Conservation (phyloP, 2,329 filamentous ascomycete species). For the Botrytis aclada region DNA sequence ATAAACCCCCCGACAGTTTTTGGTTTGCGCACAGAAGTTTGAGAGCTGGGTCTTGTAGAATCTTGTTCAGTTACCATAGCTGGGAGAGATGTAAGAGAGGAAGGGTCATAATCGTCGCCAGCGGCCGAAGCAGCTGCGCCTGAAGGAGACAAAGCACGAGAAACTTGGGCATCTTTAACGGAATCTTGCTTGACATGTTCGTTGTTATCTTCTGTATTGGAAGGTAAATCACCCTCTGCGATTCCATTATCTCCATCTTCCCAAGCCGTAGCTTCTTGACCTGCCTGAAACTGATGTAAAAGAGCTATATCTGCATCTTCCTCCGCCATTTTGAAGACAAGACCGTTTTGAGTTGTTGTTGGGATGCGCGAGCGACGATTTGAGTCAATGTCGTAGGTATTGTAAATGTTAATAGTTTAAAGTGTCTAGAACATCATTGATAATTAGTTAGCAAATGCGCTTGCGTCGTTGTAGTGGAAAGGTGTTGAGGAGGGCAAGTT, state of each 20-base stretch:
- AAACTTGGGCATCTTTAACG: slow-evolving; percentile 40
- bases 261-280: slow-evolving; percentile 37
- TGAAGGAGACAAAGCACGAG: slow-evolving; percentile 39
- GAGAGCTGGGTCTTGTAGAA: slow-evolving; percentile 36
- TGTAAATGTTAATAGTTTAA: not conserved
- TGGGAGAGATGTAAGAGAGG: slow-evolving; percentile 36
- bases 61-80: slow-evolving; percentile 33
- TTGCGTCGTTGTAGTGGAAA: not conserved
- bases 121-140: slow-evolving; percentile 34
- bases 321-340: slow-evolving; percentile 36
- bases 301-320: slow-evolving; percentile 40
- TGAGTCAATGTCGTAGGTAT: not conserved
- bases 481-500: not conserved
- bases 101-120: slow-evolving; percentile 38
- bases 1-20: slow-evolving; percentile 39
- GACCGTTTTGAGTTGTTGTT: slow-evolving; percentile 5
- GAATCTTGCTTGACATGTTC: slow-evolving; percentile 39
- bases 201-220: slow-evolving; percentile 40
- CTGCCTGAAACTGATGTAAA: slow-evolving; percentile 39
- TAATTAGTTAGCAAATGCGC: not conserved
- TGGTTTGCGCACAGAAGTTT: slow-evolving; percentile 36
- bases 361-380: not conserved
- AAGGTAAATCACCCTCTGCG: slow-evolving; percentile 35
- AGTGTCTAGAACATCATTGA: not conserved
- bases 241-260: slow-evolving; percentile 33